Evolutionary conservation across 2,329 filamentous ascomycete species (phyloP), one percentile per base, ranked within the genome.

Genomic region (Cladophialophora bantiana): DNA sequence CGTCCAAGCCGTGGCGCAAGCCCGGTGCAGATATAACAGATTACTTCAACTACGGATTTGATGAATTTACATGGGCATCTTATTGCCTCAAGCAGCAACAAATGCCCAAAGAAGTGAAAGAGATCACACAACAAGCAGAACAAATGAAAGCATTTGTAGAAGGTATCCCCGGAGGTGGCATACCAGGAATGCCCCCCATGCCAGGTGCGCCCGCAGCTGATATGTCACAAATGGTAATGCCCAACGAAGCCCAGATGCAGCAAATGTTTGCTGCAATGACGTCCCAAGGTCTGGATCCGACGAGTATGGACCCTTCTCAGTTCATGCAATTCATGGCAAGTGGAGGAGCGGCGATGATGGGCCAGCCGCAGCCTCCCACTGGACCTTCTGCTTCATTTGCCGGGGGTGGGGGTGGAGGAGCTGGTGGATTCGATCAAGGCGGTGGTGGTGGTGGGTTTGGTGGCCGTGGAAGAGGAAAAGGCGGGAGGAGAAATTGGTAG

Each of bases 21-120:
- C 95, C 95, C 0, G 95, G 95, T 55, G 94, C 94, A 10, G 95
- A 99, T 75, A 88, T 97, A 62, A 95, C 91, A 67, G 95, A 99
- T 84, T 88, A 89, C 81, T 83, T 89, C 74, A 90, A 88, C 81
- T 90, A 89, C 80, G 87, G 89, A 79, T 89, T 89, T 79, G 88
- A 89, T 79, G 87, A 89, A 80, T 83, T 84, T 77, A 86, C 94
- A 0, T 99, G 95, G 95, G 91, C 94, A 5, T 87, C 94, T 62
- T 99, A 99, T 78, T 93, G 94, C 36, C 84, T 93, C 67, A 96
- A 96, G 75, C 95, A 98, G 78, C 89, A 95, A 71, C 84, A 83
- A 31, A 84, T 97, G 74, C 87, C 91, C 18, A 88, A 88, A 71
- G 92, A 94, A 73, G 92, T 93, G 72, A 87, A 87, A 65, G 88